Base-by-base conservation (phyloP, 1,284 basidiomycete species). In the Ceratobasidium sp. region DNA sequence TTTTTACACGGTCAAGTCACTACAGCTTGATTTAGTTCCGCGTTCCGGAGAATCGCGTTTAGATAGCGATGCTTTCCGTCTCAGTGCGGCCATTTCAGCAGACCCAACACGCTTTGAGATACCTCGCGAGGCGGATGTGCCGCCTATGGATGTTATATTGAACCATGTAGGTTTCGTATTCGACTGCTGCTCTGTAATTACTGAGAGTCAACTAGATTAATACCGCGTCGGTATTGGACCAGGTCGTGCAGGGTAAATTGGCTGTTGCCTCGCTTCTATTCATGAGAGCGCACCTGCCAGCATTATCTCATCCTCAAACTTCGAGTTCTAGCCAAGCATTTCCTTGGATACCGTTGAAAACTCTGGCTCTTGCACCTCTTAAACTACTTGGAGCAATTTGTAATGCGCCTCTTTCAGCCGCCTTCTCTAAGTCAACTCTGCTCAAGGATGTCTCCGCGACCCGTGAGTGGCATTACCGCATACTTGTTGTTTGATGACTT, bases 371-470 rank as follows among this genome's bases (percentile, higher is more conserved):
- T 29, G 35, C 47, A 52, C 25, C 45, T 42, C 57, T 55, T 31
- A 32, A 34, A 54, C 22, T 52, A 50, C 13, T 71, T 57, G 32
- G 43, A 70, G 13, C 38, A 27, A 54, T 74, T 55, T 71, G 73
- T 68, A 69, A 69, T 32, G 70, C 70, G 42, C 72, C 72, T 27
- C 27, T 70, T 57, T 67, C 68, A 32, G 53, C 73, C 38, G 67
- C 73, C 2, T 70, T 72, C 54, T 54, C 73, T n/a, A 73, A 74
- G 64, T 74, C 74, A 13, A 73, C 73, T 17, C 70, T 70, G 34
- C 73, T 77, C 69, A 74, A 74, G 40, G 77, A 79, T 57, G 53
- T 77, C 10, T 78, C 77, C 5, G 74, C 77, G 0, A 75, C 75
- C 3, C 22, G 77, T 77, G 25, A 25, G 76, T 73, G n/a, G 13